Conservation (phyloP, 176 grass and related monocot species). For the Saccharum spontaneum region DNA sequence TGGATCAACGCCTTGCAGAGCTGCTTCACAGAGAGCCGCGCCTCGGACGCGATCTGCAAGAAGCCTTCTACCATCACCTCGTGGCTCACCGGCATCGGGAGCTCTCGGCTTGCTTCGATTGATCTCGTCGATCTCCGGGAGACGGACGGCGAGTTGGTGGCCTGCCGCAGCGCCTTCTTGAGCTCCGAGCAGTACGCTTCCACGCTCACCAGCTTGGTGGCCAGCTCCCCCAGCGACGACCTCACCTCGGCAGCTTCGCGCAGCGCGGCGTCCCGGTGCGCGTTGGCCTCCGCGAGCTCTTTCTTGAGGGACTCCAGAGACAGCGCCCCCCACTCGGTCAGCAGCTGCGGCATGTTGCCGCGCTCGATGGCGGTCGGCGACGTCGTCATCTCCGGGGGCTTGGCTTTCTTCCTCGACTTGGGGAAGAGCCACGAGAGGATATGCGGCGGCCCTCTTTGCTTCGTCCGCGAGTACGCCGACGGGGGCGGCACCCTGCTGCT, state of each 20-base stretch:
- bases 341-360: conserved; percentile 74
- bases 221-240: conserved; percentile 63
- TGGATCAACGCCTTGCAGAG: conserved; percentile 74
- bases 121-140: conserved; percentile 61
- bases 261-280: conserved; percentile 66
- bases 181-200: conserved; percentile 81
- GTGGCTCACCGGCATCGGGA: conserved; percentile 63
- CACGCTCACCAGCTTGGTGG: conserved; percentile 61
- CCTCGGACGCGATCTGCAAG: conserved; percentile 81
- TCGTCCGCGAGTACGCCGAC: conserved; percentile 41
- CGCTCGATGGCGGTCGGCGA: conserved; percentile 53
- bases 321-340: conserved; percentile 81
- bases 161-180: conserved; percentile 69
- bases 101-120: conserved; percentile 33
- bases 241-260: conserved; percentile 68
- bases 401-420: conserved; percentile 67
- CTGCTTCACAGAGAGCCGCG: conserved; percentile 73
- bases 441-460: conserved; percentile 46
- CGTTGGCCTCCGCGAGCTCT: conserved; percentile 73
- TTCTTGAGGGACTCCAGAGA: conserved; percentile 75
- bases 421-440: conserved; percentile 91
- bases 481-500: conserved; percentile 26
- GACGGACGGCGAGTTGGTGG: conserved; percentile 36
- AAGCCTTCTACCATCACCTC: conserved; percentile 94
- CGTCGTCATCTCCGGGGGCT: conserved; percentile 31